A percentile compares a stretch with the other conserved stretches of the same genome.
phyloP scores from a whole-genome alignment of 1,284 basidiomycete species.

The Bondarzewia mesenterica region DNA sequence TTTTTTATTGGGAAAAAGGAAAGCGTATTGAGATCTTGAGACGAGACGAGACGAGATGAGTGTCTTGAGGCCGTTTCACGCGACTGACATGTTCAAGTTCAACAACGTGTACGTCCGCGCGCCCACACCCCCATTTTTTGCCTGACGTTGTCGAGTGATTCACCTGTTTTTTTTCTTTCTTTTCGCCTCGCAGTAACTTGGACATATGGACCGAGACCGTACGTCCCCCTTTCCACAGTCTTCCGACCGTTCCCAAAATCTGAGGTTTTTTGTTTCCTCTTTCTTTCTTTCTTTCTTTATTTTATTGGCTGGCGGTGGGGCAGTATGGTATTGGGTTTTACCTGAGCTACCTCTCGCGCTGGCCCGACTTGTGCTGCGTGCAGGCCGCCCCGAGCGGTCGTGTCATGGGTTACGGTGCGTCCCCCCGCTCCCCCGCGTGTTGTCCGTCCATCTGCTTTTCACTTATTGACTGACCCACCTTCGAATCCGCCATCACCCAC shows the following conservation, averaged over 20 bases:
- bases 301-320: background rate
- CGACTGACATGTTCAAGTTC: conserved; percentile 85
- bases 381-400: conserved; percentile 73
- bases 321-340: conserved; percentile 86
- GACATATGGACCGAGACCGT: conserved; percentile 94
- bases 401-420: conserved; percentile 81
- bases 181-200: conserved; percentile 54
- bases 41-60: conserved; percentile 9
- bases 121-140: too few relatives aligned
- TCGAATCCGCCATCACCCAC: background rate
- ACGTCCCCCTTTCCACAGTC: conserved; percentile 21
- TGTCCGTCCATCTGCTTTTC: background rate
- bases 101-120: conserved; percentile 71
- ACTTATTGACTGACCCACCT: conserved; percentile 1
- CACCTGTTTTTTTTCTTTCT: conserved; percentile 3
- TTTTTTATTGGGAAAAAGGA: too few relatives aligned
- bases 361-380: conserved; percentile 84
- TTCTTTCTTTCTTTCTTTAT: background rate
- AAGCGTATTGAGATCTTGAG: too few relatives aligned
- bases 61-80: conserved; percentile 73
- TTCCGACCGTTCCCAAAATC: too few relatives aligned
- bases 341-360: conserved; percentile 76
- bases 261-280: background rate
- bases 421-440: too few relatives aligned
- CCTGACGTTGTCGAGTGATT: background rate